Percentiles rank a stretch among this genome's conserved stretches.
phyloP scores from a whole-genome alignment of 805 yeast species.

The Starmera quercuum region DNA sequence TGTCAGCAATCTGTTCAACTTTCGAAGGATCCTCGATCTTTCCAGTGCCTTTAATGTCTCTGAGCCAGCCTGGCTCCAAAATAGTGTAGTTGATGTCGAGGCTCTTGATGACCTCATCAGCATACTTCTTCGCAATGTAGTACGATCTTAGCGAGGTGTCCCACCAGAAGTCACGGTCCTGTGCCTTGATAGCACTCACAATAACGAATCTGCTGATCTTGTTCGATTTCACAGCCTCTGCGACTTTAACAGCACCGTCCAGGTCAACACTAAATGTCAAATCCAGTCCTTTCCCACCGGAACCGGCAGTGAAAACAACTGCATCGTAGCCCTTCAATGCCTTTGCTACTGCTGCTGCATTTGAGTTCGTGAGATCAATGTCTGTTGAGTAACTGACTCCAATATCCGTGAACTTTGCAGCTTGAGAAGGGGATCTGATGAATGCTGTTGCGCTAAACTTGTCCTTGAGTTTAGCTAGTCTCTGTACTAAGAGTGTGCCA shows the following conservation, averaged over 20 bases:
- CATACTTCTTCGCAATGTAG: conserved; percentile 55
- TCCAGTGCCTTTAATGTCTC: conserved; percentile 35
- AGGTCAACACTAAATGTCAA: conserved; percentile 45
- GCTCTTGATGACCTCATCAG: conserved; percentile 37
- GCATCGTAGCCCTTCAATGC: conserved; percentile 42
- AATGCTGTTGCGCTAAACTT: conserved; percentile 34
- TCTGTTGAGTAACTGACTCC: conserved; percentile 29
- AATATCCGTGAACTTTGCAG: conserved; percentile 26
- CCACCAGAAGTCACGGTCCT: conserved; percentile 39
- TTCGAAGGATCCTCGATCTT: conserved; percentile 27
- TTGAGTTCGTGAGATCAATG: conserved; percentile 30
- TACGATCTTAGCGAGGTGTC: conserved; percentile 34
- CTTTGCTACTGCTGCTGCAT: conserved; percentile 25
- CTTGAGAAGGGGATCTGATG: conserved; percentile 41
- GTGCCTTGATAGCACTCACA: conserved; percentile 50
- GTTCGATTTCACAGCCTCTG: conserved; percentile 44
- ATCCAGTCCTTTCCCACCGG: conserved; percentile 46
- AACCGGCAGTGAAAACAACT: conserved; percentile 56
- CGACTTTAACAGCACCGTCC: conserved; percentile 51
- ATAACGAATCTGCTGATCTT: conserved; percentile 38
- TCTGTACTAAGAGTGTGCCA: conserved; percentile 38
- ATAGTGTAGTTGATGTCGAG: conserved; percentile 43
- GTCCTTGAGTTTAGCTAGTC: conserved; percentile 20
- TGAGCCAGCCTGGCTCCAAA: conserved; percentile 43
- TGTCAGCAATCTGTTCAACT: conserved; percentile 9